phyloP scores from a whole-genome alignment of 179 eudicot species.

The Silene vulgaris region DNA sequence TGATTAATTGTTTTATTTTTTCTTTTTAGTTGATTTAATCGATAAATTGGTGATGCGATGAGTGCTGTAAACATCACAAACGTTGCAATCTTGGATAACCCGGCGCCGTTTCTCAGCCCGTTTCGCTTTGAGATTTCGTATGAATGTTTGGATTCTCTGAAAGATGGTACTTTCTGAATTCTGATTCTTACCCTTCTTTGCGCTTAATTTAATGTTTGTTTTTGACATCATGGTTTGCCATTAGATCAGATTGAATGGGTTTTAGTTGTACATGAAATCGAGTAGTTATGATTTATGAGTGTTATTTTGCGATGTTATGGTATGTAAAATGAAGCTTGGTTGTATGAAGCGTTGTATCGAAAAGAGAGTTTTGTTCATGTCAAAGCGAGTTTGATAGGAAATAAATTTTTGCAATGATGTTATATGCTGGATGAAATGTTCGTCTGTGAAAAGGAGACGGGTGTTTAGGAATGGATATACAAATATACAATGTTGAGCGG shows the following conservation, averaged over 20 bases:
- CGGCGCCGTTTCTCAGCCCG: constrained; percentile 66
- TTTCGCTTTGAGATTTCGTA: constrained; percentile 87
- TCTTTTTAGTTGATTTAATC: not conserved
- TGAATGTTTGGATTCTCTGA: constrained; percentile 63
- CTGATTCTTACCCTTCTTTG: not conserved
- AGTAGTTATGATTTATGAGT: not conserved
- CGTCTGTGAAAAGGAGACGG: not conserved
- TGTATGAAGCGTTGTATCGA: not conserved
- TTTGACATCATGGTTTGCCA: not conserved
- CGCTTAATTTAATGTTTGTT: not conserved
- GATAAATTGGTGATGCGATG: constrained; percentile 35
- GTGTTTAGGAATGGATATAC: not conserved
- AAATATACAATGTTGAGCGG: not conserved
- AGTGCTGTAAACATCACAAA: constrained; percentile 84
- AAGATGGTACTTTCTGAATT: constrained; percentile 49
- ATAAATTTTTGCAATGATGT: not conserved
- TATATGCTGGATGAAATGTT: not conserved
- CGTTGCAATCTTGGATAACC: constrained; percentile 76
- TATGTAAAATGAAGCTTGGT: too few relatives aligned
- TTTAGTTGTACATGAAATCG: not conserved
- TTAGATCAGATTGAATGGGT: not conserved
- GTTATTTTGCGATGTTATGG: not conserved
- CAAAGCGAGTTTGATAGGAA: not conserved
- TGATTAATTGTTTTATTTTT: not conserved
- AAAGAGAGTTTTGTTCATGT: not conserved